Evolutionary conservation across 169 alveolate species (phyloP).

Genomic region (Neospora caninum): DNA sequence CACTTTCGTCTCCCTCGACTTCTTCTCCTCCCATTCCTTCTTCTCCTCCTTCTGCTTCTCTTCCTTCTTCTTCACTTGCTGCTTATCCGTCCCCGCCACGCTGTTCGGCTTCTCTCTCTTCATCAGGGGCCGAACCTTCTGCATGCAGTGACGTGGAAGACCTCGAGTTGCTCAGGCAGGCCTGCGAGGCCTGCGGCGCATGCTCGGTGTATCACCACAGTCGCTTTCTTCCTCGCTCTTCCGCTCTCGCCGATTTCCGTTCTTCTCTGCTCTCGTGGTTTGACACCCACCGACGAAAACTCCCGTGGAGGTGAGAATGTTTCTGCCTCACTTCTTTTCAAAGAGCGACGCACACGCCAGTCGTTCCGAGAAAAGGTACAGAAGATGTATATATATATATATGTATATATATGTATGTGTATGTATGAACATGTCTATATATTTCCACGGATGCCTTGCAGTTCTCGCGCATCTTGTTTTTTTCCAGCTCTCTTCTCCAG

Average conservation of each 20-base stretch:
- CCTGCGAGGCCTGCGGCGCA: constrained; percentile 21
- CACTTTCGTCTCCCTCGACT: neutral
- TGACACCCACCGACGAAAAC: neutral
- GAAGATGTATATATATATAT: no score
- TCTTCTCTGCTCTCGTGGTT: constrained; percentile 7
- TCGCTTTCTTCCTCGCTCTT: neutral
- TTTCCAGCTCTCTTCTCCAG: no score
- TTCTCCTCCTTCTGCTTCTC: neutral
- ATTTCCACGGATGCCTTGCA: no score
- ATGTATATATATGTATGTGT: no score
- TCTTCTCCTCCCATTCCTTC: neutral
- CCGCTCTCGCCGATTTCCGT: neutral
- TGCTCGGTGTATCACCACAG: neutral
- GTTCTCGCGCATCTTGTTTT: no score
- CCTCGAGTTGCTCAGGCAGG: neutral
- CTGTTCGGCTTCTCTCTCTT: neutral
- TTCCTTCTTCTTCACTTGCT: neutral
- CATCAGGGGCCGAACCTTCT: neutral
- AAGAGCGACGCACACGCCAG: no score
- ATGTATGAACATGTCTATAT: no score
- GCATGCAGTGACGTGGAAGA: neutral
- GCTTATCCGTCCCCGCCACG: neutral
- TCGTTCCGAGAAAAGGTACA: no score
- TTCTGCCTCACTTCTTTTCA: no score
- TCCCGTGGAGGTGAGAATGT: constrained; percentile 19